A percentile compares a stretch with the other conserved stretches of the same genome.
Evolutionary conservation across 179 eudicot genomes (phyloP).

Genomic region (Carnegiea gigantea): DNA sequence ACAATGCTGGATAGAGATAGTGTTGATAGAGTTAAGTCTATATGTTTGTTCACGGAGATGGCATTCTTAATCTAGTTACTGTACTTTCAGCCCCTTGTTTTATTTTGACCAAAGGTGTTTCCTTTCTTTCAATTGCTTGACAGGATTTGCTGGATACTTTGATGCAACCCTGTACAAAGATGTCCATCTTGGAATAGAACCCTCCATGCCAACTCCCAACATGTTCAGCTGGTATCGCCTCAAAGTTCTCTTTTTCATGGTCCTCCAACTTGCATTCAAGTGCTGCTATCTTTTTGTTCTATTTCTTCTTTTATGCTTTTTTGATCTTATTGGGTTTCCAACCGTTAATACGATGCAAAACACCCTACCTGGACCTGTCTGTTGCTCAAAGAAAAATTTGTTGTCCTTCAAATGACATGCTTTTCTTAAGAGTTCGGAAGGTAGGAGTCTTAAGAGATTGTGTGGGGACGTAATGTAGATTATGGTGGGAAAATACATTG

Average conservation of each 20-base stretch:
- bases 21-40: background rate
- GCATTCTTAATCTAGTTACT: no score
- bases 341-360: no score
- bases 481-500: background rate
- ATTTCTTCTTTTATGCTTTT: background rate
- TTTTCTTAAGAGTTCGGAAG: no score
- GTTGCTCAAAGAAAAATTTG: no score
- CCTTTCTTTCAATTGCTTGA: conserved; percentile 10
- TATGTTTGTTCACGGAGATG: background rate
- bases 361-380: no score
- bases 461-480: background rate
- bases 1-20: background rate
- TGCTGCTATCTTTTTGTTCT: background rate
- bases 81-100: background rate
- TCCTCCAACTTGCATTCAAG: background rate
- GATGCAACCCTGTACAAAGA: conserved; percentile 92
- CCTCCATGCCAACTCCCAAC: conserved; percentile 86
- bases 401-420: background rate
- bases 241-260: background rate
- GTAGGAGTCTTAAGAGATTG: background rate
- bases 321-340: background rate
- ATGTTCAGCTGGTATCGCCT: conserved; percentile 92
- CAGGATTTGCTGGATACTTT: conserved; percentile 97
- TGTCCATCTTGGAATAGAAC: conserved; percentile 97
- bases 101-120: background rate